phyloP scores from a whole-genome alignment of 768 basidiomycete species.

The Lactarius indigo region DNA sequence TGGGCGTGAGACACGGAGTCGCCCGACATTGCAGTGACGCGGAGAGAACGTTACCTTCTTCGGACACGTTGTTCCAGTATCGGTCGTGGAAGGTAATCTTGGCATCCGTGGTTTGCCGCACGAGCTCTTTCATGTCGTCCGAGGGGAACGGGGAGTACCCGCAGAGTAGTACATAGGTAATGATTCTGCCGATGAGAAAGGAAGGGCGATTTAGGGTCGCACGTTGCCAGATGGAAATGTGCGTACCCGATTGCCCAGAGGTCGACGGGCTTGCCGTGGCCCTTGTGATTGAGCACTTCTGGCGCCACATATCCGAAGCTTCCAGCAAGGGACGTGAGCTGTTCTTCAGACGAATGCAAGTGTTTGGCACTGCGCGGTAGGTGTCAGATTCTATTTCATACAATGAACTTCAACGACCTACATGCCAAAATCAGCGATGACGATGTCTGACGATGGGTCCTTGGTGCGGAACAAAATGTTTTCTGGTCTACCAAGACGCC shows the following conservation, averaged over 20 bases:
- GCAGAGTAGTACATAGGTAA: constrained; percentile 92
- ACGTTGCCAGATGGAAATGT: not conserved
- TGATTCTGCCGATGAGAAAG: constrained; percentile 55
- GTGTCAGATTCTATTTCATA: not conserved
- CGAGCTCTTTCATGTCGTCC: constrained; percentile 68
- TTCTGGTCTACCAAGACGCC: constrained; percentile 63
- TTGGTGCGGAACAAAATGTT: constrained; percentile 90
- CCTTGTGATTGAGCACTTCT: constrained; percentile 74
- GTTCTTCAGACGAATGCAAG: constrained; percentile 65
- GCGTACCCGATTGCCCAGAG: constrained; percentile 88
- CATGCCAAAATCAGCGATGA: constrained; percentile 98
- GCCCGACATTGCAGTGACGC: not conserved
- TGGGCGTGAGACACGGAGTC: not conserved
- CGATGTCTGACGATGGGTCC: constrained; percentile 74
- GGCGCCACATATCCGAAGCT: constrained; percentile 92
- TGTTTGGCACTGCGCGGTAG: constrained; percentile 66
- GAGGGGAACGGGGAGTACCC: constrained; percentile 95
- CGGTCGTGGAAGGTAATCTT: constrained; percentile 88
- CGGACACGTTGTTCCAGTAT: constrained; percentile 90
- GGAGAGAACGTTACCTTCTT: constrained; percentile 50
- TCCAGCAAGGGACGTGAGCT: constrained; percentile 68
- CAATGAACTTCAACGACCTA: constrained; percentile 35
- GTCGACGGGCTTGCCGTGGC: constrained; percentile 91
- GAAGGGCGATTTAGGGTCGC: not conserved
- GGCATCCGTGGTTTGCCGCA: constrained; percentile 80